Evolutionary conservation across 1,139 yeast genomes (phyloP).

Genomic region (Kodamaea ohmeri): DNA sequence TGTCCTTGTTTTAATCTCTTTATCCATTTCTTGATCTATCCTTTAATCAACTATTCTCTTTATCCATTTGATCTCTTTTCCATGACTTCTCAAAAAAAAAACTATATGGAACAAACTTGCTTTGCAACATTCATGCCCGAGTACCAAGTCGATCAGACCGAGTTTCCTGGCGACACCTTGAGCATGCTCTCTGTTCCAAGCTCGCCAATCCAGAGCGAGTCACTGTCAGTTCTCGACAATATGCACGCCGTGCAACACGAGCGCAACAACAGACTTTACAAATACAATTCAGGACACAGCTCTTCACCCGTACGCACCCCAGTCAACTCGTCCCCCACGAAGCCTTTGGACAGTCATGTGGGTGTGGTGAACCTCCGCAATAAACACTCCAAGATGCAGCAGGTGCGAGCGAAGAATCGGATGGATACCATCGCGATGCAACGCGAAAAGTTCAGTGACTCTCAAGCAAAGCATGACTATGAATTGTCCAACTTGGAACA

Average conservation of each 20-base stretch:
- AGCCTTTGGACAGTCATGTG: neutral
- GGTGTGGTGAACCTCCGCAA: constrained; percentile 22
- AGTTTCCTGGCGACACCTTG: constrained; percentile 14
- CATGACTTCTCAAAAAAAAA: neutral
- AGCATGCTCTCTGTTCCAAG: constrained; percentile 15
- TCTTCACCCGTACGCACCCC: constrained; percentile 9
- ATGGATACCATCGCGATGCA: constrained; percentile 22
- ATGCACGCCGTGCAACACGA: constrained; percentile 13
- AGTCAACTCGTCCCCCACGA: constrained; percentile 1
- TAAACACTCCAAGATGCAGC: constrained; percentile 28
- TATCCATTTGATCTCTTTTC: neutral
- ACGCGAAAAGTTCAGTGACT: constrained; percentile 26
- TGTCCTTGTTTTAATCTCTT: neutral
- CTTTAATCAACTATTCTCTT: neutral
- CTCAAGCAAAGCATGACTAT: constrained; percentile 23
- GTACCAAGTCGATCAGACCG: constrained; percentile 13
- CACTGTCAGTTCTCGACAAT: constrained; percentile 11
- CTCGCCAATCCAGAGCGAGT: constrained; percentile 10
- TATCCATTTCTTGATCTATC: neutral
- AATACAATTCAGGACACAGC: constrained; percentile 7
- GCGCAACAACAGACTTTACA: constrained; percentile 10
- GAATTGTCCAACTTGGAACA: constrained; percentile 19
- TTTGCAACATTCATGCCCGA: constrained; percentile 2
- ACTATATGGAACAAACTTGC: constrained; percentile 5
- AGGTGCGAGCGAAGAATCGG: constrained; percentile 29